Conservation (phyloP, 345 rosid species). For the Mangifera indica region DNA sequence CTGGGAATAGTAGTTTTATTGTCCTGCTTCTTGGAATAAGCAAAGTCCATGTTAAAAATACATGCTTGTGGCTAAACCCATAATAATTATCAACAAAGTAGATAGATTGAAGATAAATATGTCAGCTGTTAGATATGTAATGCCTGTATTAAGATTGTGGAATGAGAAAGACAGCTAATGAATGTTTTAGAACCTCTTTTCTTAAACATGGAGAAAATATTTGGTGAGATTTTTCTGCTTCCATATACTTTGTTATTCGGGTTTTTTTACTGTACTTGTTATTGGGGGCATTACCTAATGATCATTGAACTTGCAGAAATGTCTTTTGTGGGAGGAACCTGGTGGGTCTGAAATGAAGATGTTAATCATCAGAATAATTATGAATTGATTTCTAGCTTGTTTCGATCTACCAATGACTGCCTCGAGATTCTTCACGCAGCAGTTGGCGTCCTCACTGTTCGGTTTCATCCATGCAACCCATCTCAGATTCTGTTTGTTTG, state of each 20-base stretch:
- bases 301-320: conserved; percentile 32
- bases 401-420: background rate
- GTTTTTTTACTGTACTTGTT: background rate
- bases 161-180: background rate
- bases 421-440: background rate
- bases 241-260: no score
- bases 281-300: background rate
- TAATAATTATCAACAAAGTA: background rate
- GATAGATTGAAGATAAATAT: background rate
- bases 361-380: background rate
- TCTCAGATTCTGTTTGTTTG: no score
- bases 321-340: conserved; percentile 44
- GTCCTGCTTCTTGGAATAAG: background rate
- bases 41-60: background rate
- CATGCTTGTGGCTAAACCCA: background rate
- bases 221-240: no score
- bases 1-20: background rate
- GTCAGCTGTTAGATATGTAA: no score
- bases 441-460: background rate
- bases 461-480: background rate
- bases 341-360: conserved; percentile 27
- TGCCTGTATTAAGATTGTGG: background rate
- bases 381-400: background rate
- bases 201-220: background rate
- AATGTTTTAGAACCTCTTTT: background rate